Percentiles rank a stretch among this genome's conserved stretches.
These are phyloP conservation scores for Chiua sp. DNA, from an alignment of 1,284 basidiomycete genomes.

Conservation along the genomic window DNA sequence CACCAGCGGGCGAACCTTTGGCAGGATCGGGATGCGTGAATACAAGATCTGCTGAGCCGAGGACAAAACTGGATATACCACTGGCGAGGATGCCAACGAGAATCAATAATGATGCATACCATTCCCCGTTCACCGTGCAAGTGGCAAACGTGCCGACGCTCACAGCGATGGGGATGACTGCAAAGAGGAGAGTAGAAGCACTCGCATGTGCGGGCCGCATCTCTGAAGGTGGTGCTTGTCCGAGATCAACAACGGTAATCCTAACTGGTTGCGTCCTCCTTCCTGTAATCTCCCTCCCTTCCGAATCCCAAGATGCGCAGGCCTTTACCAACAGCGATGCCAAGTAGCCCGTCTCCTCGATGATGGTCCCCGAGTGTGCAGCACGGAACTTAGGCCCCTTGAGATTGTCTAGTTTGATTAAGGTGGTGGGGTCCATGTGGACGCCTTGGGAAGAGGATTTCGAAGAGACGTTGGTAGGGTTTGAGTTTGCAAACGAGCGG, in stretches of 20 bases:
- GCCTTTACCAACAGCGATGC: conserved; percentile 23
- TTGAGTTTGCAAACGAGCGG: conserved; percentile 20
- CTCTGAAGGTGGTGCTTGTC: conserved; percentile 10
- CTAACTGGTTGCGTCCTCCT: conserved; percentile 18
- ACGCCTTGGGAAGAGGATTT: conserved; percentile 11
- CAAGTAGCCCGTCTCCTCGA: conserved; percentile 24
- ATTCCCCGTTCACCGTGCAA: conserved; percentile 26
- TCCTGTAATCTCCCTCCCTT: conserved; percentile 7
- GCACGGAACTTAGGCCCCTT: conserved; percentile 28
- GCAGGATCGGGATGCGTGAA: conserved; percentile 29
- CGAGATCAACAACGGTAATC: conserved; percentile 28
- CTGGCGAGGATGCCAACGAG: conserved; percentile 35
- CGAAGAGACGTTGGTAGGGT: conserved; percentile 9
- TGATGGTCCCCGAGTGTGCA: conserved; percentile 27
- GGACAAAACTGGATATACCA: conserved; percentile 29
- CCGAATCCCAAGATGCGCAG: conserved; percentile 11
- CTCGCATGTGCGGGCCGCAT: conserved; percentile 6
- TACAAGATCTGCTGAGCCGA: conserved; percentile 31
- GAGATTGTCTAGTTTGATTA: conserved; percentile 20
- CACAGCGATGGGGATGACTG: conserved; percentile 24
- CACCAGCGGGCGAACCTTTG: conserved; percentile 27
- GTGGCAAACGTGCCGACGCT: conserved; percentile 24
- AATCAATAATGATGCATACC: conserved; percentile 34
- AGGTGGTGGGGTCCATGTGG: conserved; percentile 16
- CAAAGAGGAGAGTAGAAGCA: conserved; percentile 4